phyloP scores from a whole-genome alignment of 306 rosid species.

The Astragalus membranaceus region DNA sequence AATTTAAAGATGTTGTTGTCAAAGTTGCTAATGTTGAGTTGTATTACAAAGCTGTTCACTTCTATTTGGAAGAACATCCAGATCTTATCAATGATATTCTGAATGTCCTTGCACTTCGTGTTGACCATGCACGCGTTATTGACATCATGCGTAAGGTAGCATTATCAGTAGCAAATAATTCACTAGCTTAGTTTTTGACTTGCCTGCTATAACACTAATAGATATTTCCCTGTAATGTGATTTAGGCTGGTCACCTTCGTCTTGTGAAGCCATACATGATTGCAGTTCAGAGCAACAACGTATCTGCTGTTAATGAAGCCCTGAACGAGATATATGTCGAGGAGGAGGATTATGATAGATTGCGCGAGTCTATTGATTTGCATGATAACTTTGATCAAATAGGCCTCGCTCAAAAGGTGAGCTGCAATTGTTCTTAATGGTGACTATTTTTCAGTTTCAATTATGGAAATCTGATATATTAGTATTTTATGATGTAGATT shows the following conservation, averaged over 20 bases:
- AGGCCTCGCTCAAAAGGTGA: conserved; percentile 97
- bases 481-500: conserved; percentile 49
- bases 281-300: conserved; percentile 99
- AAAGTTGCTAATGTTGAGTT: conserved; percentile 96
- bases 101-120: conserved; percentile 96
- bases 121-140: conserved; percentile 95
- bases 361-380: conserved; percentile 96
- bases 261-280: conserved; percentile 99
- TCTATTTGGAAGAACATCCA: conserved; percentile 98
- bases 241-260: conserved; percentile 90
- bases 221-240: background rate
- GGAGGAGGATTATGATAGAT: conserved; percentile 96
- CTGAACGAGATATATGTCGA: conserved; percentile 94
- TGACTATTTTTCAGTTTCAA: conserved; percentile 12
- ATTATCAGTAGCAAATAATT: background rate
- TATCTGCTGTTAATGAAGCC: conserved; percentile 97
- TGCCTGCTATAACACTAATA: background rate
- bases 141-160: conserved; percentile 96
- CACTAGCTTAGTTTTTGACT: background rate
- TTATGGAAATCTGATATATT: conserved; percentile 22
- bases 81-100: conserved; percentile 97
- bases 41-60: conserved; percentile 96
- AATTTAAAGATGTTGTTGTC: conserved; percentile 87
- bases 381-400: conserved; percentile 98
- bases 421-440: conserved; percentile 12